phyloP scores from a whole-genome alignment of 2,329 filamentous ascomycete genomes.

The Aureobasidium zeae region DNA sequence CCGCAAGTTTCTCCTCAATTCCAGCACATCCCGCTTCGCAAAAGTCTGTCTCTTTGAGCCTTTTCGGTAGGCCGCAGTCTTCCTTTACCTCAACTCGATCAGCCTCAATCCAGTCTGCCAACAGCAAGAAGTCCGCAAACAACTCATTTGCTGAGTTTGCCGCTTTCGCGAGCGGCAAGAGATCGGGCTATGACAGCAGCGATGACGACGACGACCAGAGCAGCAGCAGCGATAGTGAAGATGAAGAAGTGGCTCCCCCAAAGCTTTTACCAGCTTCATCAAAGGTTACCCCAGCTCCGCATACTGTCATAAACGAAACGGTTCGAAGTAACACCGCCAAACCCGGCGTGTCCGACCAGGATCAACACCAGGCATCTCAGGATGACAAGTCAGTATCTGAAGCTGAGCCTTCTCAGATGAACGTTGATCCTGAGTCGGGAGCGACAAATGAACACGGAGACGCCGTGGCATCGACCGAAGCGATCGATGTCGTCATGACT shows the following conservation, averaged over 20 bases:
- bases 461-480: neutral
- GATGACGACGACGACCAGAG: constrained; percentile 1
- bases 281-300: neutral
- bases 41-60: neutral
- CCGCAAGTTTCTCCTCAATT: neutral
- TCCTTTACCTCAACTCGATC: constrained; percentile 2
- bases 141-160: constrained; percentile 7
- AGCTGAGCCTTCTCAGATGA: constrained; percentile 3
- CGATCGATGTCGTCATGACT: constrained; percentile 15
- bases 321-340: neutral
- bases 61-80: constrained; percentile 1
- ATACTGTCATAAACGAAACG: neutral
- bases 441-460: neutral
- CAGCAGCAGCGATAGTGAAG: constrained; percentile 9
- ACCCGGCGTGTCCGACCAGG: neutral
- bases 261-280: too few species aligned
- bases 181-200: constrained; percentile 5
- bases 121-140: neutral
- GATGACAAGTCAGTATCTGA: too few species aligned
- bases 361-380: neutral
- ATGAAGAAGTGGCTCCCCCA: constrained; percentile 9
- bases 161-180: constrained; percentile 2
- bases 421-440: neutral
- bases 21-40: neutral
- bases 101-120: neutral